These are phyloP conservation scores for Inga oerstediana DNA, from an alignment of 306 rosid genomes.

Conservation along the genomic window DNA sequence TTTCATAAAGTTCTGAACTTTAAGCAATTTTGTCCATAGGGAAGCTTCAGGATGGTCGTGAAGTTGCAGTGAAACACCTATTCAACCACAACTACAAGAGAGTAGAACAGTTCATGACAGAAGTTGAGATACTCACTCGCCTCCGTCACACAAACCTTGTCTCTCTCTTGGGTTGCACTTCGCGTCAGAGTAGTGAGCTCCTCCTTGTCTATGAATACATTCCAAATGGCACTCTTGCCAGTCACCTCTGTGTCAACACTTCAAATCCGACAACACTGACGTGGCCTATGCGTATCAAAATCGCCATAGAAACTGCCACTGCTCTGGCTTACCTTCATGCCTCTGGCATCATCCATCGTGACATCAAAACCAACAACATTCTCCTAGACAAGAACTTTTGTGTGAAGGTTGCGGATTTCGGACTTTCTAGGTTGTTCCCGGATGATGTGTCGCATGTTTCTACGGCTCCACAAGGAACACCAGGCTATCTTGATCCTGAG, in stretches of 20 bases:
- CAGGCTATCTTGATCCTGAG: conserved; percentile 60
- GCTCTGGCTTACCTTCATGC: conserved; percentile 75
- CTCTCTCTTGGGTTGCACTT: conserved; percentile 70
- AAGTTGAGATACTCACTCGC: conserved; percentile 59
- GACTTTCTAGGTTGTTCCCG: conserved; percentile 64
- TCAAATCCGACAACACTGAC: conserved; percentile 27
- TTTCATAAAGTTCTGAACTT: not conserved
- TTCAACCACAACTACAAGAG: conserved; percentile 51
- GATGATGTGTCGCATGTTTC: not conserved
- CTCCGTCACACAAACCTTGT: conserved; percentile 62
- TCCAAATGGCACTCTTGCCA: conserved; percentile 60
- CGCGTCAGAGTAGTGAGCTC: conserved; percentile 51
- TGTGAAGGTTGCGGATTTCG: conserved; percentile 80
- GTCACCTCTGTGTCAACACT: conserved; percentile 46
- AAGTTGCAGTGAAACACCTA: conserved; percentile 69
- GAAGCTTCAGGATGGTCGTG: conserved; percentile 66
- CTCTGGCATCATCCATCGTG: conserved; percentile 65
- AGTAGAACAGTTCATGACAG: conserved; percentile 65
- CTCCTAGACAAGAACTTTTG: conserved; percentile 55
- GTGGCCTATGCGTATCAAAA: conserved; percentile 53
- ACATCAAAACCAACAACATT: conserved; percentile 73
- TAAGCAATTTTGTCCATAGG: conserved; percentile 32
- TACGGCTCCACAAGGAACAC: too few species aligned
- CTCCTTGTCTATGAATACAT: conserved; percentile 73
- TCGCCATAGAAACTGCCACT: conserved; percentile 66